Evolutionary conservation across 176 grass and related monocot species (phyloP), one percentile per base, ranked within the genome.

Genomic region (Aechmea fasciata): DNA sequence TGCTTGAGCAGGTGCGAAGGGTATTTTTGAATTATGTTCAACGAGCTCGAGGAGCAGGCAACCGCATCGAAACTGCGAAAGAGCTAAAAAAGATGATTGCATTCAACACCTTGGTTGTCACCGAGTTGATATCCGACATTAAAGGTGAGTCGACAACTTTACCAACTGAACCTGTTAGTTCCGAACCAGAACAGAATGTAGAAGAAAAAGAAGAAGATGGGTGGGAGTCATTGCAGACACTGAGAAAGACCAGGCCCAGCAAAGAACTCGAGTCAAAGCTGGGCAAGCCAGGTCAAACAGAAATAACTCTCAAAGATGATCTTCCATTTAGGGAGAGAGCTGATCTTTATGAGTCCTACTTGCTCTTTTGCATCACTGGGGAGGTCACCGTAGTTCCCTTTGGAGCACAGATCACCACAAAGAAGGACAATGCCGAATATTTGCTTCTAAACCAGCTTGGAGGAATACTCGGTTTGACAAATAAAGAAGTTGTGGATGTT

Each of bases 221-320:
- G 81, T 90, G 90, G 90, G 90, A 86, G 63, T 83, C 74, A 14
- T 69, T 99, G 55, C 85, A 83, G 64, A 89, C 90, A 71, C 65
- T 93, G 49, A 87, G 85, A 74, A 88, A 88, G 68, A 85, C 77
- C 20, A 77, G 72, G 66, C 84, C 82, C 26, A 77, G 81, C 73
- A 90, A 85, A 82, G 83, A 81, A 28, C 68, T 82, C 33, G 76
- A 75, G 79, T 80, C 80, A 71, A 93, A 83, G 72, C 77, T 88
- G 69, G 71, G 50, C 23, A 82, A 84, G 66, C 79, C 89, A 76
- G 79, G 55, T 75, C 94, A 99, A 79, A 99, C 86, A 67, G 86
- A 99, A 69, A 93, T 99, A 87, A 99, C 81, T 51, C 78, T 99
- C 78, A 93, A 85, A 57, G 87, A 93, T 72, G 94, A 99, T 73